phyloP scores from a whole-genome alignment of 805 yeast species.

The Candida insectorum region DNA sequence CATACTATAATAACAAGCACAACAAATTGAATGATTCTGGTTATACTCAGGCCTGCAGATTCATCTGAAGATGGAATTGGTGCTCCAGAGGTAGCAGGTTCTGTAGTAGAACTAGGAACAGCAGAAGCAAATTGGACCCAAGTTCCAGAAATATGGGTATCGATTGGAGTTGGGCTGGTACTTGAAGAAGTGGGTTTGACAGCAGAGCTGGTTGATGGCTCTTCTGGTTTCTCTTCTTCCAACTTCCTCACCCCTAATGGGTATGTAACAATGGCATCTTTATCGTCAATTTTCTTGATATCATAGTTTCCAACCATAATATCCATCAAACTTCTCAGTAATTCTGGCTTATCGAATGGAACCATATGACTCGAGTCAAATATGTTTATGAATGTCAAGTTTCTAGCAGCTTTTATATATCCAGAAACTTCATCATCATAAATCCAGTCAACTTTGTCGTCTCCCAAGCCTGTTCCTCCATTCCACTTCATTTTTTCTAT shows the following conservation, averaged over 20 bases:
- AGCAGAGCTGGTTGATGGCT: too few relatives aligned
- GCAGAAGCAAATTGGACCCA: conserved; percentile 6
- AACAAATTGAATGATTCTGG: conserved; percentile 37
- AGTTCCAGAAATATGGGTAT: conserved; percentile 1
- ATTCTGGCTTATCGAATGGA: conserved; percentile 73
- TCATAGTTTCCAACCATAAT: conserved; percentile 29
- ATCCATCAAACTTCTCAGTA: conserved; percentile 70
- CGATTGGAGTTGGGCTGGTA: neutral
- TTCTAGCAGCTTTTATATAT: conserved; percentile 49
- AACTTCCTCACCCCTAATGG: conserved; percentile 24
- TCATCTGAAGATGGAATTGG: conserved; percentile 1
- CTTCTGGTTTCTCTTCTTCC: neutral
- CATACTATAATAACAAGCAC: conserved; percentile 37
- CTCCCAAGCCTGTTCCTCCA: conserved; percentile 51
- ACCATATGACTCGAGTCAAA: conserved; percentile 90
- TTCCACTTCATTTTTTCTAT: conserved; percentile 65
- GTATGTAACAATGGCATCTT: conserved; percentile 23
- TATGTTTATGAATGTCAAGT: conserved; percentile 72
- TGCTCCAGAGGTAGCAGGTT: neutral
- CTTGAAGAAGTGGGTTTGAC: neutral
- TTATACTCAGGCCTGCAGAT: conserved; percentile 17
- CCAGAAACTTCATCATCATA: conserved; percentile 40
- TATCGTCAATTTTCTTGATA: conserved; percentile 9
- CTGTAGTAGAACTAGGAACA: neutral
- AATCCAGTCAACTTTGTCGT: conserved; percentile 35